Evolutionary conservation across 2,329 filamentous ascomycete genomes (phyloP).

Genomic region (Venturia carpophila): DNA sequence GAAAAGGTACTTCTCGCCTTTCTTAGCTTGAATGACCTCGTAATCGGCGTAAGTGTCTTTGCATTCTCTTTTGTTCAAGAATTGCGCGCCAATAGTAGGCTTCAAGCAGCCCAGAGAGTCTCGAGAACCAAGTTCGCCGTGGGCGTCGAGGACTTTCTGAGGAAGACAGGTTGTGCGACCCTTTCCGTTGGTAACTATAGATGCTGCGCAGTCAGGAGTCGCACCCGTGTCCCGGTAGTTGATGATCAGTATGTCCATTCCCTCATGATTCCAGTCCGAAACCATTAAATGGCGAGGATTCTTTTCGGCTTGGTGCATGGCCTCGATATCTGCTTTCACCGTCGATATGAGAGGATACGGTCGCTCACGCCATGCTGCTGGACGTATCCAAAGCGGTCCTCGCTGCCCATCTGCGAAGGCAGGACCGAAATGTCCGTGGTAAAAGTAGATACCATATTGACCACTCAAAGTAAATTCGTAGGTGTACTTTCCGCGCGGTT

Average conservation of each 20-base stretch:
- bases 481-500: too few relatives aligned
- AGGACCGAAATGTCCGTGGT: conserved; percentile 22
- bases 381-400: conserved; percentile 22
- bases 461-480: conserved; percentile 21
- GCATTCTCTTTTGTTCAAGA: conserved; percentile 21
- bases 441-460: conserved; percentile 21
- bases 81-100: conserved; percentile 18
- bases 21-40: conserved; percentile 21
- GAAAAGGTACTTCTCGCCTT: conserved; percentile 21
- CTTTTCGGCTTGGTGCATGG: conserved; percentile 20
- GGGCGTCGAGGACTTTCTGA: background rate
- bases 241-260: conserved; percentile 15
- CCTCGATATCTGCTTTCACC: conserved; percentile 18
- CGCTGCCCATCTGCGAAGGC: conserved; percentile 21
- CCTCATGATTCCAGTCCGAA: conserved; percentile 21
- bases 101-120: conserved; percentile 21
- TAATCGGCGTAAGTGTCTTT: conserved; percentile 20
- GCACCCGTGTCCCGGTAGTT: conserved; percentile 21
- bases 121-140: conserved; percentile 14
- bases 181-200: conserved; percentile 4
- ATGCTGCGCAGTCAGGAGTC: conserved; percentile 19
- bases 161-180: background rate
- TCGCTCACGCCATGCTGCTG: conserved; percentile 20
- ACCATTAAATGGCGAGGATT: conserved; percentile 20
- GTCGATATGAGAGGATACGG: conserved; percentile 20